phyloP scores from a whole-genome alignment of 1,284 basidiomycete species.

The Pyrrhoderma lamaoense region DNA sequence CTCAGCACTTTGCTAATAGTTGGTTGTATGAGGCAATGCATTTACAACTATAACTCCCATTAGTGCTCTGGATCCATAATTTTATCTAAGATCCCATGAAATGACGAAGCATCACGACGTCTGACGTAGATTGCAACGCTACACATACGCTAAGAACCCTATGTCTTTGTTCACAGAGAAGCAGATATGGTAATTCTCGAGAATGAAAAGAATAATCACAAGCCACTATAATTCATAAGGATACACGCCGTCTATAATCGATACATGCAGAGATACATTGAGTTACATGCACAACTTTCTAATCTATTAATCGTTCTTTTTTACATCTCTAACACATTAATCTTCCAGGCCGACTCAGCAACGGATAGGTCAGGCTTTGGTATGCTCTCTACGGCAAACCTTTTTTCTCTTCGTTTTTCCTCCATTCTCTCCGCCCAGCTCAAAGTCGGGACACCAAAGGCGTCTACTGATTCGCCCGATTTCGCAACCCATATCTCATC shows the following conservation, averaged over 20 bases:
- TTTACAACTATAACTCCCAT: too few species aligned
- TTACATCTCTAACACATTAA: slow-evolving; percentile 11
- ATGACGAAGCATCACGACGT: too few species aligned
- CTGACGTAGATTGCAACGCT: too few species aligned
- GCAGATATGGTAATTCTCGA: too few species aligned
- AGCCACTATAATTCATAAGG: neutral
- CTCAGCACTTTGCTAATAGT: too few species aligned
- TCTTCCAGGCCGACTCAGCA: slow-evolving; percentile 8
- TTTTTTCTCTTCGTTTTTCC: slow-evolving; percentile 44
- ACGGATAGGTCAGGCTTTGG: slow-evolving; percentile 37
- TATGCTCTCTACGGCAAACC: slow-evolving; percentile 47
- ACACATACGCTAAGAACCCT: too few species aligned
- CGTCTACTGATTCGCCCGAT: slow-evolving; percentile 26
- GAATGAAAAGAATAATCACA: too few species aligned
- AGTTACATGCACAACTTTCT: neutral
- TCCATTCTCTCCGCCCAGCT: slow-evolving; percentile 58
- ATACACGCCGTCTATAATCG: neutral
- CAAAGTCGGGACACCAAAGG: slow-evolving; percentile 29
- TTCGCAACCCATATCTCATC: slow-evolving; percentile 54
- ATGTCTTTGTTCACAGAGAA: too few species aligned
- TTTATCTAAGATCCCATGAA: too few species aligned
- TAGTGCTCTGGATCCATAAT: too few species aligned
- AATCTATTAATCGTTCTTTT: too few species aligned
- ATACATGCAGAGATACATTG: neutral
- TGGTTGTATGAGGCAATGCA: too few species aligned